Base-by-base conservation (phyloP, 768 basidiomycete species). In the Pulveroboletus sp. region DNA sequence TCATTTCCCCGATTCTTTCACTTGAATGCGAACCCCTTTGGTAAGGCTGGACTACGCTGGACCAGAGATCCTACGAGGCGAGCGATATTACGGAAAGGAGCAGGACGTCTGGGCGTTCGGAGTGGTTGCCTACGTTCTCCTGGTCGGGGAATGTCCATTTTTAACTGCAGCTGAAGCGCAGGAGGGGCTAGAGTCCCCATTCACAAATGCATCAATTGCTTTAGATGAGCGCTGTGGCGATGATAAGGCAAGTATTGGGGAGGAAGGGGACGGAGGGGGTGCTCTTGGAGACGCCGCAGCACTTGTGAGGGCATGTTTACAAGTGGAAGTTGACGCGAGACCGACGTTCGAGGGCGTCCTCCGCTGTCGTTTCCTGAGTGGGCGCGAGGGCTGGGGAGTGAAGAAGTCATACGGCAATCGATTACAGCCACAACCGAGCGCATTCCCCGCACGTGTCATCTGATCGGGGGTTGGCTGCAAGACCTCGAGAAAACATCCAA, bases 71-170 rank as follows among this genome's bases (percentile, higher is more conserved):
- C 71, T 99, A 25, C 84, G 92, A 16, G 95, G 95, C 4, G 93
- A 97, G 64, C 81, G 90, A 42, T 99, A 99, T 66, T 79, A 88
- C 55, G 97, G 95, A 31, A 94, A 94, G 63, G 93, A 95, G 64
- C 94, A 97, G 68, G 95, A 99, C 58, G 89, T 97, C 3, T 99
- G 95, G 94, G 95, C 95, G 0, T 90, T 95, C 51, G 95, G 95
- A 13, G 94, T 98, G 20, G 92, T 99, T 19, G 93, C 86, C 12
- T 99, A 94, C 66, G 95, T 99, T 47, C 80, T 99, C 53, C 78
- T 98, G 16, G 80, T 87, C 19, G 91, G 92, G 6, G 92, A 95
- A 72, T 94, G 92, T 61, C 91, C 91, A 1, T 94, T 94, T 72
- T 82, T 85, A 71, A 91, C 88, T 16, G 86, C 94, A 1, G 87